phyloP scores from a whole-genome alignment of 805 yeast species.

The Nakazawaea anatomiae region DNA sequence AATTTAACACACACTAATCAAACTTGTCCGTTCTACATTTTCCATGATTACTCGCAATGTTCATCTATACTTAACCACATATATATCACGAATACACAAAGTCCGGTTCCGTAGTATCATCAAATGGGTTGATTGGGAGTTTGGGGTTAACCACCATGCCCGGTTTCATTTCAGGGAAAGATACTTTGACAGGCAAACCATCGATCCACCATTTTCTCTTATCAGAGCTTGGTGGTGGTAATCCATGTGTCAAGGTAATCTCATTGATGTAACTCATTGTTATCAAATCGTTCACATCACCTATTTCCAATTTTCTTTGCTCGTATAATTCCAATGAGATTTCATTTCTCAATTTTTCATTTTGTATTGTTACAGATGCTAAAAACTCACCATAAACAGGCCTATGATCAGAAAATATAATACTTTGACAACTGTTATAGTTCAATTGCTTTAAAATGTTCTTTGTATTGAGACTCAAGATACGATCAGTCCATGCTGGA shows the following conservation, averaged over 20 bases:
- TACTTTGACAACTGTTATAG: constrained; percentile 53
- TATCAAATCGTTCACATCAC: constrained; percentile 30
- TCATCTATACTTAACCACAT: not conserved
- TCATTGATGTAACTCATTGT: constrained; percentile 22
- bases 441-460: constrained; percentile 48
- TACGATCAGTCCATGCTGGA: constrained; percentile 96
- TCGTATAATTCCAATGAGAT: constrained; percentile 51
- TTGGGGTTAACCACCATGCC: constrained; percentile 62
- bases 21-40: too few species aligned
- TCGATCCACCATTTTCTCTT: constrained; percentile 88
- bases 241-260: constrained; percentile 26
- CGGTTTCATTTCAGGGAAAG: constrained; percentile 37
- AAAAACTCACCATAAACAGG: constrained; percentile 77
- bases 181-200: constrained; percentile 68
- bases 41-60: not conserved
- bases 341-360: constrained; percentile 45
- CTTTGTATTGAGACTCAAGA: constrained; percentile 53
- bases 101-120: constrained; percentile 43
- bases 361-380: constrained; percentile 58
- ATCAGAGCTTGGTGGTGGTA: constrained; percentile 91
- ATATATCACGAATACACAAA: constrained; percentile 26
- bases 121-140: constrained; percentile 70
- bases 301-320: constrained; percentile 38
- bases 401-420: constrained; percentile 80
- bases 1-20: too few species aligned